Evolutionary conservation across 768 basidiomycete genomes (phyloP).

Genomic region (Leccinum variicolor): DNA sequence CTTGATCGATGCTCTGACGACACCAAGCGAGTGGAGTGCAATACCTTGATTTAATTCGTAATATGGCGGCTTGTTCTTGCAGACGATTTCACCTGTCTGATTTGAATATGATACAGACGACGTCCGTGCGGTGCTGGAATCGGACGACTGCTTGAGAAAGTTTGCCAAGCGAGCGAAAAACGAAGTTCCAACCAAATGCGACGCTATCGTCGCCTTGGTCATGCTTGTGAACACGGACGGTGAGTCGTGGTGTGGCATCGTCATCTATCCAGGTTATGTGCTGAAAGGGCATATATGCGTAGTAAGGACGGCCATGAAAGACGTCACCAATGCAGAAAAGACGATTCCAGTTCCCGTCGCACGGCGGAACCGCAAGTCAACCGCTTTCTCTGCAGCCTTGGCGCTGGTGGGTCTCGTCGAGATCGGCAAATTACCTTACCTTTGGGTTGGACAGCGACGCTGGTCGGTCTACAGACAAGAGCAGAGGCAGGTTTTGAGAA

Average conservation of each 20-base stretch:
- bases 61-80: neutral
- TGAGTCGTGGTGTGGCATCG: neutral
- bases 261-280: too few relatives aligned
- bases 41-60: constrained; percentile 15
- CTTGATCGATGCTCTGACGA: constrained; percentile 20
- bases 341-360: constrained; percentile 16
- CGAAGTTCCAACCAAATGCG: constrained; percentile 3
- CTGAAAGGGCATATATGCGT: too few relatives aligned
- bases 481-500: too few relatives aligned
- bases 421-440: too few relatives aligned
- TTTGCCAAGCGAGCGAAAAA: constrained; percentile 17
- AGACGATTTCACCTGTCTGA: neutral
- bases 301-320: constrained; percentile 8
- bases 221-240: constrained; percentile 10
- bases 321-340: constrained; percentile 9
- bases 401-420: too few relatives aligned
- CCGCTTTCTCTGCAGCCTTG: neutral
- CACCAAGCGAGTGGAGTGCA: constrained; percentile 11
- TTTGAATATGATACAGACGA: constrained; percentile 10
- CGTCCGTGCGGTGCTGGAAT: neutral
- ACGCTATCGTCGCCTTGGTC: constrained; percentile 17
- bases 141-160: constrained; percentile 8
- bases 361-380: constrained; percentile 15
- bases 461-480: too few relatives aligned
- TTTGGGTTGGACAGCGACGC: too few relatives aligned